phyloP scores from a whole-genome alignment of 2,329 filamentous ascomycete species.

The Stromatinia cepivora region DNA sequence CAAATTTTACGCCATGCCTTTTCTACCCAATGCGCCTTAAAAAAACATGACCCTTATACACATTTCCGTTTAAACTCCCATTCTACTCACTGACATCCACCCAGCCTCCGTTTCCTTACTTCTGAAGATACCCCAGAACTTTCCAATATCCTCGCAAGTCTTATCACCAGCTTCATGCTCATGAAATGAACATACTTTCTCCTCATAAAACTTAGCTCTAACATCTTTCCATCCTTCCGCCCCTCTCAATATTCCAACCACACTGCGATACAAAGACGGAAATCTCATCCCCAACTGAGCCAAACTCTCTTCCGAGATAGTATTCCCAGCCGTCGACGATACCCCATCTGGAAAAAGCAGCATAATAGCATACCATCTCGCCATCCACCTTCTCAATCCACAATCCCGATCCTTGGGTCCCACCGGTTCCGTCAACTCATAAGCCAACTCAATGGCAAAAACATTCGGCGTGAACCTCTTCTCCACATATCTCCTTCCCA shows the following conservation, averaged over 20 bases:
- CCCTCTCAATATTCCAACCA: neutral
- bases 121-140: constrained; percentile 13
- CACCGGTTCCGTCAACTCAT: constrained; percentile 9
- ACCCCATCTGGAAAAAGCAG: constrained; percentile 7
- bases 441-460: constrained; percentile 9
- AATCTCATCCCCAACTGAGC: neutral
- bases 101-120: constrained; percentile 13
- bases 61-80: neutral
- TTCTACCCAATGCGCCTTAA: neutral
- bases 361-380: constrained; percentile 16
- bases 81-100: constrained; percentile 2
- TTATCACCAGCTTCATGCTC: constrained; percentile 3
- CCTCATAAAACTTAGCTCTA: neutral
- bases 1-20: neutral
- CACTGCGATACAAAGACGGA: constrained; percentile 11
- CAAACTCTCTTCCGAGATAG: constrained; percentile 1
- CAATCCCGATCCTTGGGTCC: neutral
- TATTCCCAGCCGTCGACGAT: neutral
- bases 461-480: constrained; percentile 11
- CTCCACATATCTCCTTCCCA: constrained; percentile 17
- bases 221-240: constrained; percentile 14
- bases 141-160: constrained; percentile 11
- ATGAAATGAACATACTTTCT: constrained; percentile 18
- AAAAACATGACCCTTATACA: neutral
- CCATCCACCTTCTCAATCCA: constrained; percentile 10